phyloP scores from a whole-genome alignment of 2,329 filamentous ascomycete genomes.

The Zymoseptoria brevis region DNA sequence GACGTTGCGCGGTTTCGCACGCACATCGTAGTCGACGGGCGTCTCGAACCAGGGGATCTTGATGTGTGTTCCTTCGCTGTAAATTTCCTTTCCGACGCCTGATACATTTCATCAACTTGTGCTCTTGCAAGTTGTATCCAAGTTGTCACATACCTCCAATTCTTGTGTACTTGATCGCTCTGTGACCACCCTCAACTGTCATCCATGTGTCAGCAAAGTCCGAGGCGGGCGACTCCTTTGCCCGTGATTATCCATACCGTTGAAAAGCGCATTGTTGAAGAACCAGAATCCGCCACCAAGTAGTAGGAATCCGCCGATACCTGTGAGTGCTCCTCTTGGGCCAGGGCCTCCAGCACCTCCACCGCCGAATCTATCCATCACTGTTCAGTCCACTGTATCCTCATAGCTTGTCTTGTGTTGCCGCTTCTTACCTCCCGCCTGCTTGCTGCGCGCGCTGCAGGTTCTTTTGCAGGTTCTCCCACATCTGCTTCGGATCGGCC shows the following conservation, averaged over 20 bases:
- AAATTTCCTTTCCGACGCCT: slow-evolving; percentile 95
- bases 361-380: slow-evolving; percentile 36
- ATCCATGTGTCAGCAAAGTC: slow-evolving; percentile 3
- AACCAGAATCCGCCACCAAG: slow-evolving; percentile 48
- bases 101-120: not conserved
- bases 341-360: slow-evolving; percentile 41
- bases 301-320: slow-evolving; percentile 46
- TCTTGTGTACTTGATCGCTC: slow-evolving; percentile 93
- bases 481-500: slow-evolving; percentile 56
- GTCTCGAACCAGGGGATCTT: slow-evolving; percentile 96
- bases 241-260: slow-evolving; percentile 42
- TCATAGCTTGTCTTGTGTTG: not conserved
- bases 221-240: not conserved
- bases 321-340: slow-evolving; percentile 47
- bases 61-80: slow-evolving; percentile 91
- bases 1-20: slow-evolving; percentile 93
- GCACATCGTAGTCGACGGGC: slow-evolving; percentile 91
- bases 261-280: slow-evolving; percentile 59
- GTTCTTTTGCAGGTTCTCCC: slow-evolving; percentile 53
- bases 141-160: slow-evolving; percentile 45
- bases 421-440: slow-evolving; percentile 33
- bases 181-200: slow-evolving; percentile 87
- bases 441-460: slow-evolving; percentile 44
- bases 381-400: slow-evolving; percentile 11
- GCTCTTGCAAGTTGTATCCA: not conserved